Conservation (phyloP, 2,329 filamentous ascomycete species). For the Nigrospora osmanthi region DNA sequence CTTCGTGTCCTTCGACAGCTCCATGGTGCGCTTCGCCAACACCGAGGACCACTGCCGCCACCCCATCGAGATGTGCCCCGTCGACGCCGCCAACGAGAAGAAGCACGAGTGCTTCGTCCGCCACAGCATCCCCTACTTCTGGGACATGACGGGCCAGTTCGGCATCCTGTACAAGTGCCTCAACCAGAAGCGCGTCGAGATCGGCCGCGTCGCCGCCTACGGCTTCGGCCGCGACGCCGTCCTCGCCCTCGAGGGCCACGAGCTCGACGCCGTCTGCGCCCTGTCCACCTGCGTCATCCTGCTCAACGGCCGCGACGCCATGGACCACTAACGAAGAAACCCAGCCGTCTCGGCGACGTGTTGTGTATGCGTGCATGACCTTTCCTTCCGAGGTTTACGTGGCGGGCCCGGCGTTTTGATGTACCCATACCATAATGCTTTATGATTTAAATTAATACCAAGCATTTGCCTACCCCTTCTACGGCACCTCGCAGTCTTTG, state of each 20-base stretch:
- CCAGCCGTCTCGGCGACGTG: no score
- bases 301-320: conserved; percentile 23
- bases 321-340: conserved; percentile 15
- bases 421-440: no score
- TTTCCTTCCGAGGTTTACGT: no score
- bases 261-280: conserved; percentile 22
- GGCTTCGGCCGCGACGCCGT: conserved; percentile 23
- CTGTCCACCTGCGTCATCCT: conserved; percentile 21
- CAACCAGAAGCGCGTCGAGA: conserved; percentile 24
- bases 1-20: conserved; percentile 23
- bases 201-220: conserved; percentile 18
- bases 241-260: conserved; percentile 18
- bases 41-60: conserved; percentile 20
- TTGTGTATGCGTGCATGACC: no score
- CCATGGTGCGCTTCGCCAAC: conserved; percentile 19
- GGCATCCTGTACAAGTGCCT: conserved; percentile 23
- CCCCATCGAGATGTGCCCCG: conserved; percentile 20
- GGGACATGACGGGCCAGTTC: conserved; percentile 23
- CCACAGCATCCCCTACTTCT: conserved; percentile 25
- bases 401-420: no score
- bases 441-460: conserved; percentile 6
- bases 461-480: no score
- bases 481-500: no score
- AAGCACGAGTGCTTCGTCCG: conserved; percentile 25
- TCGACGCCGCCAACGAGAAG: conserved; percentile 13